phyloP scores from a whole-genome alignment of 2,329 filamentous ascomycete species.

The Colletotrichum horii region DNA sequence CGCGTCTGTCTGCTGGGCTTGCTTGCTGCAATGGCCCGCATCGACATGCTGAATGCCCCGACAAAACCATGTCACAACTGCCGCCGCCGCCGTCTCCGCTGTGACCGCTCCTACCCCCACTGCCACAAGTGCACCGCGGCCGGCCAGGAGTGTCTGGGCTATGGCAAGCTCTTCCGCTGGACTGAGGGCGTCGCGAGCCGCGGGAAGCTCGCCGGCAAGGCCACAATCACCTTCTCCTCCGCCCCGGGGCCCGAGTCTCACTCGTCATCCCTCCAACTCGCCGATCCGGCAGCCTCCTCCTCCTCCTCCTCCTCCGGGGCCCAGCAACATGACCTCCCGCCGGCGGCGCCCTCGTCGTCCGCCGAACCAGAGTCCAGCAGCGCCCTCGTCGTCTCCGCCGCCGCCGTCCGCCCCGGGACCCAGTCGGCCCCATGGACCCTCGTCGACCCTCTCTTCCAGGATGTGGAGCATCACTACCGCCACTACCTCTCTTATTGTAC shows the following conservation, averaged over 20 bases:
- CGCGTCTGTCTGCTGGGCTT: not conserved
- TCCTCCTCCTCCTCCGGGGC: not conserved
- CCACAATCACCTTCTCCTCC: conserved; percentile 34
- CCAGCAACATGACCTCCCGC: not conserved
- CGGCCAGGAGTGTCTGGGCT: conserved; percentile 57
- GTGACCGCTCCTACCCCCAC: conserved; percentile 55
- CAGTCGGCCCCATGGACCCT: conserved; percentile 41
- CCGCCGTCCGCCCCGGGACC: conserved; percentile 17
- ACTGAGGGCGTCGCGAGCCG: conserved; percentile 51
- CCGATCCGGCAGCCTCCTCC: not conserved
- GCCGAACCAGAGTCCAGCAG: not conserved
- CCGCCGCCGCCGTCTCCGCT: conserved; percentile 56
- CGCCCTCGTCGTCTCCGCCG: conserved; percentile 26
- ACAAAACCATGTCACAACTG: conserved; percentile 55
- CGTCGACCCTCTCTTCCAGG: conserved; percentile 53
- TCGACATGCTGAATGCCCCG: conserved; percentile 18
- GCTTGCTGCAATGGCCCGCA: conserved; percentile 4
- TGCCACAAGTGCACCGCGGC: conserved; percentile 56
- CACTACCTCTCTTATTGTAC: conserved; percentile 48
- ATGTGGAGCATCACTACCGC: conserved; percentile 53
- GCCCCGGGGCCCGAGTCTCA: not conserved
- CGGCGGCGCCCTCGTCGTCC: not conserved
- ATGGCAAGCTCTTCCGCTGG: conserved; percentile 59
- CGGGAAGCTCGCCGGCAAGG: conserved; percentile 45
- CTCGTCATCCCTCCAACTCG: not conserved